A percentile compares a stretch with the other conserved stretches of the same genome.
Evolutionary conservation across 805 yeast genomes (phyloP).

Genomic region (Yarrowia hollandica): DNA sequence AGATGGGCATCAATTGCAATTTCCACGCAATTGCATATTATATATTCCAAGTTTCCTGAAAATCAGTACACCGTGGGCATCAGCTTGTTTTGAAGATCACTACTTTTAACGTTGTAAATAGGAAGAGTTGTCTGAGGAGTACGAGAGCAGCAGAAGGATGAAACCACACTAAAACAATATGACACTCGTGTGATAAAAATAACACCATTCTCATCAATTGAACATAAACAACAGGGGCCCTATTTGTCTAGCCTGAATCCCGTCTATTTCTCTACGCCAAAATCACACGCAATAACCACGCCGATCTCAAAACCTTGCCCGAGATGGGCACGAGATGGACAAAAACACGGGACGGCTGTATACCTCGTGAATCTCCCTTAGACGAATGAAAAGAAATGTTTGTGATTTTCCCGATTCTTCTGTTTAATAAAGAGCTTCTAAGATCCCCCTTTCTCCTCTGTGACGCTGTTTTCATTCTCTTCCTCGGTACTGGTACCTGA

Average conservation of each 20-base stretch:
- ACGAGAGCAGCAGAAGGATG: too few species aligned
- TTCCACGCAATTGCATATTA: background rate
- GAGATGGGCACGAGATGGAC: constrained; percentile 1
- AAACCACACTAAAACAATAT: too few species aligned
- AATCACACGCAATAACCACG: constrained; percentile 5
- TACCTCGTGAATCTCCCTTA: too few species aligned
- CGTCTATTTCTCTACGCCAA: background rate
- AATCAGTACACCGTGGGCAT: background rate
- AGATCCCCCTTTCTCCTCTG: too few species aligned
- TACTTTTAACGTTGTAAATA: background rate
- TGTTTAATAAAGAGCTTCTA: too few species aligned
- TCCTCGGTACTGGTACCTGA: background rate
- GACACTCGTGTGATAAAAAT: too few species aligned
- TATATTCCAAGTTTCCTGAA: background rate
- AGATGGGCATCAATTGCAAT: background rate
- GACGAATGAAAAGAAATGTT: too few species aligned
- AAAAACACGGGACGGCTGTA: background rate
- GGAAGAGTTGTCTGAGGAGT: too few species aligned
- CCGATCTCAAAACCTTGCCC: constrained; percentile 1
- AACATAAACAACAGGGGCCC: too few species aligned
- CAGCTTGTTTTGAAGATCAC: constrained; percentile 8
- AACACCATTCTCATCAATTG: too few species aligned
- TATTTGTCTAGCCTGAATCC: background rate
- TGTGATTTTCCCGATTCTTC: too few species aligned
- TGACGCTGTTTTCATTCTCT: background rate